Conservation (phyloP, 2,329 filamentous ascomycete species). For the Stemphylium vesicarium region DNA sequence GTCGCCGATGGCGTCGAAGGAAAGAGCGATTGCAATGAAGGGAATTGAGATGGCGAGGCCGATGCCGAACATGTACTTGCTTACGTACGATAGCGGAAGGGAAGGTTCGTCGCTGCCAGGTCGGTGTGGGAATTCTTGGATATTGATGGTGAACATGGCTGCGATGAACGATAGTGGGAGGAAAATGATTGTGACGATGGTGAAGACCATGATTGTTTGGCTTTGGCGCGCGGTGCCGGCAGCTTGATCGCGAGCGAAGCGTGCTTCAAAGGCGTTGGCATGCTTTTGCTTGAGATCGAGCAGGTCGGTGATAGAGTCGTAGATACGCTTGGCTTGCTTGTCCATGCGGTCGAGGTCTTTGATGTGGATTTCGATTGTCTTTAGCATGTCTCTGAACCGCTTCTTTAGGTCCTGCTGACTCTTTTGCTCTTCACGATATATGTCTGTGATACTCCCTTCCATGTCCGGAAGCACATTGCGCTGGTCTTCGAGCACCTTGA, state of each 20-base stretch:
- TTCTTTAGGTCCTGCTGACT: constrained; percentile 58
- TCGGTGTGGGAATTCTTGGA: constrained; percentile 55
- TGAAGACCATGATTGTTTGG: constrained; percentile 65
- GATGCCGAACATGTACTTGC: constrained; percentile 63
- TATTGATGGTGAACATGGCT: constrained; percentile 62
- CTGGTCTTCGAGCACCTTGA: constrained; percentile 60
- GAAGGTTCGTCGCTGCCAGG: constrained; percentile 36
- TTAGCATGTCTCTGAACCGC: constrained; percentile 63
- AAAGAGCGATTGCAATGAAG: constrained; percentile 55
- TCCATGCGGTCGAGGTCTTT: constrained; percentile 70
- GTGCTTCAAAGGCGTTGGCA: constrained; percentile 70
- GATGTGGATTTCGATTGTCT: constrained; percentile 63
- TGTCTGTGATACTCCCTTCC: constrained; percentile 51
- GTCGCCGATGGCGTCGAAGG: constrained; percentile 50
- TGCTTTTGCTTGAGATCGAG: constrained; percentile 74
- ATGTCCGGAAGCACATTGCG: constrained; percentile 56
- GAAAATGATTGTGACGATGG: constrained; percentile 65
- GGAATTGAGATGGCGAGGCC: constrained; percentile 62
- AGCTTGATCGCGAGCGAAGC: constrained; percentile 67
- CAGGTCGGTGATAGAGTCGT: constrained; percentile 65
- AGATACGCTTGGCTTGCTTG: constrained; percentile 66
- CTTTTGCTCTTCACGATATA: constrained; percentile 46
- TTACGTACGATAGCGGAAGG: constrained; percentile 58
- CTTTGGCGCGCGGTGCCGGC: constrained; percentile 64
- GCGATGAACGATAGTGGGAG: constrained; percentile 63